phyloP scores from a whole-genome alignment of 2,329 filamentous ascomycete species.

The Fusarium palustre region DNA sequence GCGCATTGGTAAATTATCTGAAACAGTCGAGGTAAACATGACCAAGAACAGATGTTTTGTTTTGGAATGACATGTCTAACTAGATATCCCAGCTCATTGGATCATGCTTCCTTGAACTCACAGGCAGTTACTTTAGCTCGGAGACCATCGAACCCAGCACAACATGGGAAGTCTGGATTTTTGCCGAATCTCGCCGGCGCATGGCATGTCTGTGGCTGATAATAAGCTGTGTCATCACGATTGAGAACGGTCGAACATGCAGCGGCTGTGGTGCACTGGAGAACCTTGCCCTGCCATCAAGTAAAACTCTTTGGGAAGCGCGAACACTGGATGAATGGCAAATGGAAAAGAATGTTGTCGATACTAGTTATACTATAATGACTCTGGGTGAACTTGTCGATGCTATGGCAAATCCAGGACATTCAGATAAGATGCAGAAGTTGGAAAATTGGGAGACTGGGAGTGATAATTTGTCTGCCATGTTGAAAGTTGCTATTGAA shows the following conservation, averaged over 20 bases:
- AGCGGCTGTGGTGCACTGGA: slow-evolving; percentile 6
- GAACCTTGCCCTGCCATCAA: slow-evolving; percentile 33
- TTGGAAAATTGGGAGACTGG: slow-evolving; percentile 46
- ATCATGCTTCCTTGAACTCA: slow-evolving; percentile 15
- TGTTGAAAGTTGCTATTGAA: slow-evolving; percentile 44
- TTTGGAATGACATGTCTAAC: fast-evolving
- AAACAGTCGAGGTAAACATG: slow-evolving; percentile 33
- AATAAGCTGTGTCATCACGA: slow-evolving; percentile 39
- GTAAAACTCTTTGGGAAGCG: slow-evolving; percentile 44
- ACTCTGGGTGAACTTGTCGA: slow-evolving; percentile 40
- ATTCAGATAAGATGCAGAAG: slow-evolving; percentile 18
- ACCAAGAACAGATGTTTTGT: too few relatives aligned
- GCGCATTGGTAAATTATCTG: slow-evolving; percentile 19
- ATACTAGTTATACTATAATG: slow-evolving; percentile 11
- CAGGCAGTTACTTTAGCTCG: slow-evolving; percentile 15
- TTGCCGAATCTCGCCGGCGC: slow-evolving; percentile 48
- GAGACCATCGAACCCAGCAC: slow-evolving; percentile 32
- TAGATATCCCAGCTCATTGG: slow-evolving; percentile 19
- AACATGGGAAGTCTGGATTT: slow-evolving; percentile 50
- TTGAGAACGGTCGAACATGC: slow-evolving; percentile 26
- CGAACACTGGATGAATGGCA: slow-evolving; percentile 44
- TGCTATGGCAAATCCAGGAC: not conserved
- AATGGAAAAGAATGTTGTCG: slow-evolving; percentile 38
- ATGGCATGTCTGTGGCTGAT: slow-evolving; percentile 44
- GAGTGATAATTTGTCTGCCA: slow-evolving; percentile 39